Percentiles rank a stretch among this genome's conserved stretches.
phyloP scores from a whole-genome alignment of 179 eudicot genomes.

The Camellia oleifera region DNA sequence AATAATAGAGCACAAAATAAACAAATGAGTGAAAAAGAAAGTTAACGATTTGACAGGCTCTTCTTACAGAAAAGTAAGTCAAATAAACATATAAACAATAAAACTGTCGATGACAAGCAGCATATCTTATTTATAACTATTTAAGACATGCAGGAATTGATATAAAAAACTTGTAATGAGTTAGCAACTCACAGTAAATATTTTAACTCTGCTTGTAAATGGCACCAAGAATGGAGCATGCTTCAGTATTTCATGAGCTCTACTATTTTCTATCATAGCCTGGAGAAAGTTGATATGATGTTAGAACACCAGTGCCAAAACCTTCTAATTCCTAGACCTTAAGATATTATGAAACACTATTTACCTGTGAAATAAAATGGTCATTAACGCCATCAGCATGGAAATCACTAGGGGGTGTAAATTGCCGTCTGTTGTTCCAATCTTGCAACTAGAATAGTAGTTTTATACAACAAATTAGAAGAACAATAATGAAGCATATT shows the following conservation, averaged over 20 bases:
- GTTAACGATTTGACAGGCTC: too few relatives aligned
- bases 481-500: constrained; percentile 5
- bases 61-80: background rate
- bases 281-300: constrained; percentile 26
- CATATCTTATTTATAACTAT: background rate
- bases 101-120: background rate
- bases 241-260: constrained; percentile 78
- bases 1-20: constrained; percentile 4
- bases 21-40: constrained; percentile 6
- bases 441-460: constrained; percentile 77
- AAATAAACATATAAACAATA: background rate
- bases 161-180: background rate
- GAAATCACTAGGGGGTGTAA: constrained; percentile 77
- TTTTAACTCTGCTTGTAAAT: constrained; percentile 89
- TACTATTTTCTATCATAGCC: constrained; percentile 84
- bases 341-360: constrained; percentile 15
- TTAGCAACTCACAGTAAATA: constrained; percentile 72
- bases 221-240: constrained; percentile 96
- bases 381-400: constrained; percentile 98
- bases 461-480: constrained; percentile 4
- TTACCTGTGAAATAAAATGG: constrained; percentile 81
- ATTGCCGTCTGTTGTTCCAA: constrained; percentile 96
- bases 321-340: background rate
- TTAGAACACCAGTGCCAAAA: constrained; percentile 13
- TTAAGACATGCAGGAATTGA: too few relatives aligned